Conservation (phyloP, 345 rosid species). For the Corchorus capsularis region DNA sequence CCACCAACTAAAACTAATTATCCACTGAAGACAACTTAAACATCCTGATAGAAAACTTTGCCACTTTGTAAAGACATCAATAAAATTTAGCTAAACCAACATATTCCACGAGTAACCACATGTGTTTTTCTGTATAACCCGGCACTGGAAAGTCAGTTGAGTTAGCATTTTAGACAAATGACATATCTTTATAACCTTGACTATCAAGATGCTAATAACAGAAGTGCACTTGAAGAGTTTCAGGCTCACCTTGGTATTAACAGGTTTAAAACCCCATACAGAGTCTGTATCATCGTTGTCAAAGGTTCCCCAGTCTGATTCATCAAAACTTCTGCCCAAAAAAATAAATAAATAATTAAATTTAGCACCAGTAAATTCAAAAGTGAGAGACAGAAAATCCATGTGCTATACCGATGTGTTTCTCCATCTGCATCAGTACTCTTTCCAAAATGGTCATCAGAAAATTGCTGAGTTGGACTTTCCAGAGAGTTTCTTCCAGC, state of each 20-base stretch:
- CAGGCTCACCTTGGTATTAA: slow-evolving; percentile 64
- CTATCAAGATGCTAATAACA: background rate
- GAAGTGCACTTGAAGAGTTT: slow-evolving; percentile 15
- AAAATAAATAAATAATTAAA: slow-evolving; percentile 2
- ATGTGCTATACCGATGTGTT: slow-evolving; percentile 42
- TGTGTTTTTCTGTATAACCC: background rate
- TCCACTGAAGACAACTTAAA: background rate
- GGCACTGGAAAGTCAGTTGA: background rate
- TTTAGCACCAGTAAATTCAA: background rate
- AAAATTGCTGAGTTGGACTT: slow-evolving; percentile 66
- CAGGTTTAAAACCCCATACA: slow-evolving; percentile 83
- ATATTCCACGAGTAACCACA: background rate
- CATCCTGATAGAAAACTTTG: background rate
- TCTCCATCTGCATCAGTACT: slow-evolving; percentile 63
- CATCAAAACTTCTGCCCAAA: slow-evolving; percentile 70
- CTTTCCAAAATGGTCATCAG: slow-evolving; percentile 58
- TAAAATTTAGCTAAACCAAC: background rate
- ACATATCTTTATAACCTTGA: background rate
- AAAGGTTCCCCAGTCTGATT: slow-evolving; percentile 91
- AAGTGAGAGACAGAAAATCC: background rate
- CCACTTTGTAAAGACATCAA: background rate
- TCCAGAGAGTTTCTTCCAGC: slow-evolving; percentile 59
- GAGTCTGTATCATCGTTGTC: slow-evolving; percentile 92
- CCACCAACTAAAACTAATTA: background rate
- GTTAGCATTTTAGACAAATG: background rate